Evolutionary conservation across 768 basidiomycete species (phyloP), one percentile per base, ranked within the genome.

Genomic region (Suillus subalutaceus): DNA sequence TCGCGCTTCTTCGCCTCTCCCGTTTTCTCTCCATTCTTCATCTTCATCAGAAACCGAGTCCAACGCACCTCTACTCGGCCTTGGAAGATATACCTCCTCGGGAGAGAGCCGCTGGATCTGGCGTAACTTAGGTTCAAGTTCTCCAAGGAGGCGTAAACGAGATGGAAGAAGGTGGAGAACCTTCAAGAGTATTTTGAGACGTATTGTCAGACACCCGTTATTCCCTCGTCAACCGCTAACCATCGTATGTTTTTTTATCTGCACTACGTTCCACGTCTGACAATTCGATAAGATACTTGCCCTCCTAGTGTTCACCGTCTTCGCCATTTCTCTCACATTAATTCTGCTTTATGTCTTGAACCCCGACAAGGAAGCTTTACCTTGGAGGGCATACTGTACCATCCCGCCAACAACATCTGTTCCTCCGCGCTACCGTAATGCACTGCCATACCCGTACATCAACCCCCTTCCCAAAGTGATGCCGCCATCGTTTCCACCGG

Each of bases 301-400:
- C 37, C 82, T 93, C 71, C 83, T 96, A 67, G 81, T 95, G 63
- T 85, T 97, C 72, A 89, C 90, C 62, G 81, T 89, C 68, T 90
- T 97, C 75, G 92, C 92, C 63, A 88, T 93, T 66, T 88, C 88
- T 67, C 83, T 96, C 71, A 96, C 96, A 38, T 86, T 96, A 66
- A 82, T 93, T 64, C 84, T 98, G 78, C 95, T 95, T 73, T 92
- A 97, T 78, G 85, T 96, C 67, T 85, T 98, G 74, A 96, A 97
- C 75, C 96, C 96, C 65, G 97, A 99, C 84, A 98, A 97, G 77
- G 90, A 92, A 62, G 91, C 95, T 26, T 81, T 97, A 8, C 96
- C 96, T 56, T 99, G 96, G 96, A 88, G 95, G 71, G 88, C 90
- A 26, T 97, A 97, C 75, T 99, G 97, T 79, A 87, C 92, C 30